These are phyloP conservation scores for Rhizopus arrhizus DNA, from an alignment of 371 early-diverging fungal genomes.

Conservation along the genomic window DNA sequence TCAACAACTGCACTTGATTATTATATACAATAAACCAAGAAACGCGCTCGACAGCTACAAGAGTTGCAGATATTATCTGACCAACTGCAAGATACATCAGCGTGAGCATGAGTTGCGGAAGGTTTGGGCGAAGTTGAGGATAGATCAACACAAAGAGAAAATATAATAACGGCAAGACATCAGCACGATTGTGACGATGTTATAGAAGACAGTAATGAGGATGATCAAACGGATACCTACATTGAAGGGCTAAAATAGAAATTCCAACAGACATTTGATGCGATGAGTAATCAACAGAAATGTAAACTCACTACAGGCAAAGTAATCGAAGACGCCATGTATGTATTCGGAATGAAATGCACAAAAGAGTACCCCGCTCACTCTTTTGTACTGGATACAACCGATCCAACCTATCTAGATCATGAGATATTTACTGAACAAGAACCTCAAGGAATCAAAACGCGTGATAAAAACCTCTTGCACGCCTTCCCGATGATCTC, in stretches of 20 bases:
- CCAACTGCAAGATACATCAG: conserved; percentile 2
- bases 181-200: background rate
- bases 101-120: background rate
- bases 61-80: conserved; percentile 1
- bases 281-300: conserved; percentile 5
- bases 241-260: background rate
- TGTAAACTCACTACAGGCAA: conserved; percentile 3
- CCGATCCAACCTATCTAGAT: conserved; percentile 3
- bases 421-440: background rate
- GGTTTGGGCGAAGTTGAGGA: background rate
- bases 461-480: conserved; percentile 4
- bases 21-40: background rate
- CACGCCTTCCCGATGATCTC: conserved; percentile 2
- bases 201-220: background rate
- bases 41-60: background rate
- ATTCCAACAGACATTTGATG: conserved; percentile 1
- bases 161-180: background rate
- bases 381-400: conserved; percentile 2
- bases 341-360: background rate
- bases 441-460: conserved; percentile 5
- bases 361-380: conserved; percentile 2
- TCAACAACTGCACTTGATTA: background rate
- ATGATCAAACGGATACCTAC: conserved; percentile 1
- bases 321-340: conserved; percentile 4
- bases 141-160: background rate